Conservation (phyloP, 371 early-diverging fungal genomes). For the Zychaea mexicana region DNA sequence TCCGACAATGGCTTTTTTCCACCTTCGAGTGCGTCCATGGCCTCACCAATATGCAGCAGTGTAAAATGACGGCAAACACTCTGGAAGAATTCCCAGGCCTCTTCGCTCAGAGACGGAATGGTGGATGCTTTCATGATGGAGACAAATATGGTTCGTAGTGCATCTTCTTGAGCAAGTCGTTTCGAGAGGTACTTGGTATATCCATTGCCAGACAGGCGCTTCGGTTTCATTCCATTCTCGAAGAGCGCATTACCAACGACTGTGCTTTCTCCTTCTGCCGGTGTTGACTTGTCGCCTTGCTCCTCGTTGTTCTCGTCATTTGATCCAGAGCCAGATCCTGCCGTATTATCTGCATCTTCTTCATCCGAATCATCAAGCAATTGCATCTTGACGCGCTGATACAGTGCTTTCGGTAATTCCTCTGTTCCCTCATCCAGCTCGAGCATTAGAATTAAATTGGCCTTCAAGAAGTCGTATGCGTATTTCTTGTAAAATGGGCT, state of each 20-base stretch:
- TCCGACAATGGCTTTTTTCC: slow-evolving; percentile 49
- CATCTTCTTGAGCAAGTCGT: slow-evolving; percentile 69
- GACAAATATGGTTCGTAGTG: slow-evolving; percentile 61
- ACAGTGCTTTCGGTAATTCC: slow-evolving; percentile 48
- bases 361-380: slow-evolving; percentile 15
- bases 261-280: slow-evolving; percentile 28
- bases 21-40: slow-evolving; percentile 58
- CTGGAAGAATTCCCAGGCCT: slow-evolving; percentile 70
- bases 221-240: slow-evolving; percentile 43
- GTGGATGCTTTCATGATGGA: slow-evolving; percentile 72
- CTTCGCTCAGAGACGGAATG: slow-evolving; percentile 61
- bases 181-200: slow-evolving; percentile 50
- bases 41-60: slow-evolving; percentile 70
- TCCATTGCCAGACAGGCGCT: slow-evolving; percentile 40
- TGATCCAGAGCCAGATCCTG: neutral
- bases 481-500: slow-evolving; percentile 61
- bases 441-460: slow-evolving; percentile 72
- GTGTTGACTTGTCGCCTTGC: slow-evolving; percentile 5
- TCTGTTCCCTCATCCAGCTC: slow-evolving; percentile 67
- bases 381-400: slow-evolving; percentile 37
- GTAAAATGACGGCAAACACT: slow-evolving; percentile 78
- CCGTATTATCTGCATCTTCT: neutral
- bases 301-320: neutral
- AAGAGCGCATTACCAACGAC: slow-evolving; percentile 36
- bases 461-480: slow-evolving; percentile 73